Conservation (phyloP, 2,329 filamentous ascomycete species). For the Penicillium sp. region DNA sequence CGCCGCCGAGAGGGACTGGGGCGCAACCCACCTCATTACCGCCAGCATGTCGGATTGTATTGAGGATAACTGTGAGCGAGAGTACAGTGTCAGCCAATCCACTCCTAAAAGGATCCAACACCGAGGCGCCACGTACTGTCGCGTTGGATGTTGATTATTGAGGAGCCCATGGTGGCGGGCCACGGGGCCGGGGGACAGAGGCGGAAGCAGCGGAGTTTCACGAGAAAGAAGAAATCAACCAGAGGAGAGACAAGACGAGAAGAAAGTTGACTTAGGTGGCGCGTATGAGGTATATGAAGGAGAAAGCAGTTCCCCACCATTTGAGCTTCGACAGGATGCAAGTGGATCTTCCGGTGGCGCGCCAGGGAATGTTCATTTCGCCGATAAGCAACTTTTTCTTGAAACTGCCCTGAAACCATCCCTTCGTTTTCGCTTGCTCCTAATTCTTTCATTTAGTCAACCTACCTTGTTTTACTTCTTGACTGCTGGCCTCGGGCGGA, state of each 20-base stretch:
- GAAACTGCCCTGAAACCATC: constrained; percentile 3
- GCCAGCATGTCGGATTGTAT: constrained; percentile 73
- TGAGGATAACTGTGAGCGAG: constrained; percentile 62
- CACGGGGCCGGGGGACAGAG: constrained; percentile 20
- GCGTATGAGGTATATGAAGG: constrained; percentile 28
- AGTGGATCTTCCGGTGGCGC: constrained; percentile 25
- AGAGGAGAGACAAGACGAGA: neutral
- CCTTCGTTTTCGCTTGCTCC: neutral
- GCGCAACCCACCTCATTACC: constrained; percentile 67
- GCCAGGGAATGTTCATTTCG: constrained; percentile 14
- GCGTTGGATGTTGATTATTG: constrained; percentile 80
- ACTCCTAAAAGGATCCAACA: neutral
- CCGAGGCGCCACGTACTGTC: constrained; percentile 55
- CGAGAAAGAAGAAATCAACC: neutral
- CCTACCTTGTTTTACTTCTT: neutral
- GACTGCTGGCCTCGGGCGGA: constrained; percentile 13
- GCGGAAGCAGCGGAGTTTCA: constrained; percentile 7
- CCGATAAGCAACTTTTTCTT: constrained; percentile 22
- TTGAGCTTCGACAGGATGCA: constrained; percentile 16
- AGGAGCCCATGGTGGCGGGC: constrained; percentile 67
- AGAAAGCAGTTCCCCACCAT: constrained; percentile 29
- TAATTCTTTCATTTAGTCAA: neutral
- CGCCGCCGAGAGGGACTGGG: constrained; percentile 24
- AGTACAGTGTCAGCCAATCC: constrained; percentile 11
- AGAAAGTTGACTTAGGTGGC: constrained; percentile 12